These are phyloP conservation scores for Candida nemodendra DNA, from an alignment of 805 yeast genomes.

Conservation along the genomic window DNA sequence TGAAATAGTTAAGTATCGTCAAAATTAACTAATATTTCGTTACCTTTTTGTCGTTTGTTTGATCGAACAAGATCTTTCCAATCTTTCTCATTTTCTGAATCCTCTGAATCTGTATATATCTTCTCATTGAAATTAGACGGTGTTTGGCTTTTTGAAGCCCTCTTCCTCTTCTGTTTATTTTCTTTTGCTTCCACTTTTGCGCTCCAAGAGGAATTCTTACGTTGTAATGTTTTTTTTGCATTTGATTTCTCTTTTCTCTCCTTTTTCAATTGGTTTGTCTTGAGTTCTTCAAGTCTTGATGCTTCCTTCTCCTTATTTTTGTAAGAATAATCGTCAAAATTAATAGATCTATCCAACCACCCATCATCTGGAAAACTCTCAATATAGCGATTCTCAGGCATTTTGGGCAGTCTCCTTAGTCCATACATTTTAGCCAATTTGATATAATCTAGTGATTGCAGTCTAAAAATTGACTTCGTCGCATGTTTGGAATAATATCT, in stretches of 20 bases:
- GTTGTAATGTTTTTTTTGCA: slow-evolving; percentile 42
- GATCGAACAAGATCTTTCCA: slow-evolving; percentile 82
- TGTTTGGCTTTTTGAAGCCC: slow-evolving; percentile 61
- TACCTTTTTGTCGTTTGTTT: too few species aligned
- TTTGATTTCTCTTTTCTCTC: slow-evolving; percentile 39
- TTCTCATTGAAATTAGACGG: too few species aligned
- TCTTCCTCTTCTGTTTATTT: slow-evolving; percentile 63
- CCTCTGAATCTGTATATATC: too few species aligned
- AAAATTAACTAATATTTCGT: slow-evolving; percentile 54
- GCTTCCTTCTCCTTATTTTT: slow-evolving; percentile 63
- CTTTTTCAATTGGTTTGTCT: slow-evolving; percentile 40
- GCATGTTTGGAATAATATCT: slow-evolving; percentile 84
- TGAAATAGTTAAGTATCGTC: slow-evolving; percentile 45
- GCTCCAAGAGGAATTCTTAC: slow-evolving; percentile 78
- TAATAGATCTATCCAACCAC: slow-evolving; percentile 61
- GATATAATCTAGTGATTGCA: slow-evolving; percentile 66
- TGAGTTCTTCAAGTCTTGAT: slow-evolving; percentile 56
- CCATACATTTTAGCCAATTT: slow-evolving; percentile 78
- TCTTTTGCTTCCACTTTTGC: slow-evolving; percentile 64
- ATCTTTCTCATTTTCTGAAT: slow-evolving; percentile 57
- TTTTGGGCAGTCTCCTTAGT: slow-evolving; percentile 77
- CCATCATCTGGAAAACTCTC: slow-evolving; percentile 66
- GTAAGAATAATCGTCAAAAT: slow-evolving; percentile 68
- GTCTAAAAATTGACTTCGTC: slow-evolving; percentile 83
- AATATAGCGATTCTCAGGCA: slow-evolving; percentile 80